Evolutionary conservation across 208 protist genomes (phyloP).

Genomic region (Vickermania spadyakhi): DNA sequence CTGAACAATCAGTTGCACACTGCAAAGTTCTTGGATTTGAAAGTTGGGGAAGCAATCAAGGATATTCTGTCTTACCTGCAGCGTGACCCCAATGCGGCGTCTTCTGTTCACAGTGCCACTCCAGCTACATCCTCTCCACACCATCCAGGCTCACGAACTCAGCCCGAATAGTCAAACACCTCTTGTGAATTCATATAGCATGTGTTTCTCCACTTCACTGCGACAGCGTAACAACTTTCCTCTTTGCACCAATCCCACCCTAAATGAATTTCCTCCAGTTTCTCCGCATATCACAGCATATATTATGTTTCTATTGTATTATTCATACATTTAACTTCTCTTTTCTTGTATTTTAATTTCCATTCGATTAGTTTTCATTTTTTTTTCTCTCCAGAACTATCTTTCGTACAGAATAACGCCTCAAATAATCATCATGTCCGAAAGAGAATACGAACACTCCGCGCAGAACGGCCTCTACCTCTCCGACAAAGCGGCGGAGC

Average conservation of each 20-base stretch:
- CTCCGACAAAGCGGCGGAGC: neutral
- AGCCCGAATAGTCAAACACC: too few species aligned
- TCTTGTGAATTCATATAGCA: too few species aligned
- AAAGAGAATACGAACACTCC: too few species aligned
- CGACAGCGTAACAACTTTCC: too few species aligned
- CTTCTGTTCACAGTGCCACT: conserved; percentile 38
- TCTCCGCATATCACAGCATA: too few species aligned
- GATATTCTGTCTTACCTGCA: conserved; percentile 46
- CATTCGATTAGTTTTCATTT: conserved; percentile 1
- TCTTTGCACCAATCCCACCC: too few species aligned
- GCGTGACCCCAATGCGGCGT: conserved; percentile 28
- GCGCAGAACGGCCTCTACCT: neutral
- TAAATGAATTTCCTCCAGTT: too few species aligned
- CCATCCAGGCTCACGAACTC: too few species aligned
- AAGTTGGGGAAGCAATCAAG: conserved; percentile 71
- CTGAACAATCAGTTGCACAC: conserved; percentile 79
- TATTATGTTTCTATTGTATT: conserved; percentile 1
- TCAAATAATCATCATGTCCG: neutral
- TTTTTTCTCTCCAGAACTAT: conserved; percentile 4
- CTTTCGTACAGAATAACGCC: neutral
- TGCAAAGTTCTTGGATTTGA: conserved; percentile 81
- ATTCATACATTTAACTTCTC: neutral
- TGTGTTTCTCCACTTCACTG: too few species aligned
- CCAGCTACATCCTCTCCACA: conserved; percentile 39
- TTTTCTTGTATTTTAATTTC: conserved; percentile 2